Evolutionary conservation across 1,139 yeast species (phyloP).

Genomic region (Kodamaea plutei): DNA sequence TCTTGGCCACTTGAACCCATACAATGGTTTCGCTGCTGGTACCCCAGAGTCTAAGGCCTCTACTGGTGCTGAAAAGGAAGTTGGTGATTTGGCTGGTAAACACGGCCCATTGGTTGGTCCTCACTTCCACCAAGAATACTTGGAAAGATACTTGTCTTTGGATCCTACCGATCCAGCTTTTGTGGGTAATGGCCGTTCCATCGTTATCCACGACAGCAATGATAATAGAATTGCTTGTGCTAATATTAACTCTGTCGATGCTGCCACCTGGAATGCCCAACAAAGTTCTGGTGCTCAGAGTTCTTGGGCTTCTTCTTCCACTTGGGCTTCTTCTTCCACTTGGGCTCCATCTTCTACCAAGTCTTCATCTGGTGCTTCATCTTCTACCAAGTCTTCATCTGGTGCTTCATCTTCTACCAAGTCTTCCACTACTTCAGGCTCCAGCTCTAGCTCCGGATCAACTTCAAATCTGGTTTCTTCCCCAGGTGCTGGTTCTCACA

Average conservation of each 20-base stretch:
- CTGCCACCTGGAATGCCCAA: slow-evolving; percentile 4
- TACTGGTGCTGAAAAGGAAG: too few species aligned
- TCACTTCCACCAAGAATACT: slow-evolving; percentile 14
- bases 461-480: too few species aligned
- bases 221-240: too few species aligned
- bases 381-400: too few species aligned
- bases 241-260: slow-evolving; percentile 33
- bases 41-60: slow-evolving; percentile 13
- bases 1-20: too few species aligned
- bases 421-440: too few species aligned
- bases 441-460: too few species aligned
- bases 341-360: too few species aligned
- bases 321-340: too few species aligned
- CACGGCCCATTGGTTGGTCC: slow-evolving; percentile 32
- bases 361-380: slow-evolving; percentile 5
- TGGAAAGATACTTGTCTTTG: slow-evolving; percentile 39
- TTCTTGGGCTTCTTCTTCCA: too few species aligned
- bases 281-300: slow-evolving; percentile 6
- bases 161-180: slow-evolving; percentile 31
- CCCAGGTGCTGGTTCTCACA: too few species aligned
- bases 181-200: slow-evolving; percentile 32
- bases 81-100: slow-evolving; percentile 43
- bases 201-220: slow-evolving; percentile 34
- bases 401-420: slow-evolving; percentile 5
- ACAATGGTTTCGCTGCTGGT: slow-evolving; percentile 12